Percentiles rank a stretch among this genome's conserved stretches.
Evolutionary conservation across 2,329 filamentous ascomycete genomes (phyloP).

Genomic region (Penicillium thymicola): DNA sequence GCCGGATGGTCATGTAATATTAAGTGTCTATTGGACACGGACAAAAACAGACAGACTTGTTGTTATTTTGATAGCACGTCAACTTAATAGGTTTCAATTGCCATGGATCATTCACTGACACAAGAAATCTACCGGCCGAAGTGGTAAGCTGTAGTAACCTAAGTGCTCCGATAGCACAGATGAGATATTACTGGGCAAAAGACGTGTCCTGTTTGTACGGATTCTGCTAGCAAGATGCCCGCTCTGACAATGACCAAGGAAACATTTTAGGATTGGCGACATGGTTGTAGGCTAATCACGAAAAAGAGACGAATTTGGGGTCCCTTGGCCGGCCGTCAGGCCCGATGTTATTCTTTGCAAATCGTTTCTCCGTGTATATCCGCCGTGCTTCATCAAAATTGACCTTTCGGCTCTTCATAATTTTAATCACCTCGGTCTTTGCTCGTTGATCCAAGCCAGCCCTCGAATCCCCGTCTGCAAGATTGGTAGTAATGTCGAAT

Average conservation of each 20-base stretch:
- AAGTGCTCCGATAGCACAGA: not conserved
- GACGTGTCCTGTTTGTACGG: not conserved
- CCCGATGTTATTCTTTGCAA: conserved; percentile 83
- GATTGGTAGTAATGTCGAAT: conserved; percentile 79
- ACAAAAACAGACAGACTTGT: not conserved
- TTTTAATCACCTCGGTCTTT: conserved; percentile 77
- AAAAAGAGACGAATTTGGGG: conserved; percentile 95
- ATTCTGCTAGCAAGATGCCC: not conserved
- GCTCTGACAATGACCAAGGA: not conserved
- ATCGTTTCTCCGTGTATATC: conserved; percentile 79
- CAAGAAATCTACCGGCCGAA: not conserved
- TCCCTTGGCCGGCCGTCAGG: conserved; percentile 83
- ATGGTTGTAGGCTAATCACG: conserved; percentile 42
- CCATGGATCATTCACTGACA: not conserved
- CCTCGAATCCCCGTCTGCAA: conserved; percentile 73
- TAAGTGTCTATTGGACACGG: not conserved
- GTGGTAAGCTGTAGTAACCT: not conserved
- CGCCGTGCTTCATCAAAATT: conserved; percentile 88
- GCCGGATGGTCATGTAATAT: not conserved
- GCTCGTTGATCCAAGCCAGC: conserved; percentile 75
- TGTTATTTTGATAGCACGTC: not conserved
- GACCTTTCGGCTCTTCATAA: conserved; percentile 84
- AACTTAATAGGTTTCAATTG: not conserved
- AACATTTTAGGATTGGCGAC: not conserved
- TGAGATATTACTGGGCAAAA: not conserved